Conservation (phyloP, 2,329 filamentous ascomycete species). For the Dichotomopilus funicola region DNA sequence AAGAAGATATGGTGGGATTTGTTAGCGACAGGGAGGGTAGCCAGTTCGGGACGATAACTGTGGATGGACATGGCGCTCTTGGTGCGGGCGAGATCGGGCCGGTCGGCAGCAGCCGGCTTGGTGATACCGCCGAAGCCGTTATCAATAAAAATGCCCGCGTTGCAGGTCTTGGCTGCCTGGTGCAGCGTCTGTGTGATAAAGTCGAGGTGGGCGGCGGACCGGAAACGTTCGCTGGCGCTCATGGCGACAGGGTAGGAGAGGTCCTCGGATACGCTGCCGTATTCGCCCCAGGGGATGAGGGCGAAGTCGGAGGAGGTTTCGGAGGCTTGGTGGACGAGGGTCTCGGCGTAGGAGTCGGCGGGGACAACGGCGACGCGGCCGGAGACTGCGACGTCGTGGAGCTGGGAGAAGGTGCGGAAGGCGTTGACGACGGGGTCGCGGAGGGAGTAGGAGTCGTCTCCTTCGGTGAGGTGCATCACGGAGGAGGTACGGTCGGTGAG, state of each 20-base stretch:
- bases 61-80: slow-evolving; percentile 54
- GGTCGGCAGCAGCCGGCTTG: slow-evolving; percentile 24
- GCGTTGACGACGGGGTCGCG: slow-evolving; percentile 81
- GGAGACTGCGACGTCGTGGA: slow-evolving; percentile 76
- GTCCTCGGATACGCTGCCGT: slow-evolving; percentile 66
- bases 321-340: slow-evolving; percentile 62
- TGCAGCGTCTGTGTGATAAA: slow-evolving; percentile 67
- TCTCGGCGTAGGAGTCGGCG: slow-evolving; percentile 70
- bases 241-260: slow-evolving; percentile 36
- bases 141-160: slow-evolving; percentile 75
- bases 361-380: slow-evolving; percentile 77
- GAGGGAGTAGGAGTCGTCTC: slow-evolving; percentile 62
- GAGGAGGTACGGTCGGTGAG: slow-evolving; percentile 89
- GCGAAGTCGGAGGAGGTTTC: slow-evolving; percentile 67
- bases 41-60: slow-evolving; percentile 46
- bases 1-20: slow-evolving; percentile 79
- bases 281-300: slow-evolving; percentile 85
- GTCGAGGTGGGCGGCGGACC: slow-evolving; percentile 56
- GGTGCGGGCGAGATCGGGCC: slow-evolving; percentile 39
- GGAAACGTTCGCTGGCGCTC: slow-evolving; percentile 52
- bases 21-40: slow-evolving; percentile 53
- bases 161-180: slow-evolving; percentile 48
- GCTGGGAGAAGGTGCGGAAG: slow-evolving; percentile 79
- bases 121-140: slow-evolving; percentile 42
- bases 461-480: slow-evolving; percentile 87